phyloP scores from a whole-genome alignment of 352 stramenopile species.

The Phytophthora aleatoria region DNA sequence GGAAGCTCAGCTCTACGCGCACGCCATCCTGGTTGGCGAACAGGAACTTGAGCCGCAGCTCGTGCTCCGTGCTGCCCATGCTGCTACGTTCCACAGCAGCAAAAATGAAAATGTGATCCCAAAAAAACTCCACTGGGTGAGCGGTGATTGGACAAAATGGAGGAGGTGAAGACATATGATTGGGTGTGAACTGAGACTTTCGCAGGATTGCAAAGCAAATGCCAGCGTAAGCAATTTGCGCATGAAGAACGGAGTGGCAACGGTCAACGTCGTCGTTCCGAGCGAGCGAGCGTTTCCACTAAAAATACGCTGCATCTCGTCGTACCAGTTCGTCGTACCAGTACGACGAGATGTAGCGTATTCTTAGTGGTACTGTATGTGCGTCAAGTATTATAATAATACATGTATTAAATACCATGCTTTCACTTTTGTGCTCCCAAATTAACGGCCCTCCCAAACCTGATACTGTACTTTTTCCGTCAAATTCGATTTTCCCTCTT shows the following conservation, averaged over 20 bases:
- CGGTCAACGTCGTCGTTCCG: no score
- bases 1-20: slow-evolving; percentile 63
- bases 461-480: background rate
- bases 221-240: no score
- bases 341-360: background rate
- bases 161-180: slow-evolving; percentile 9
- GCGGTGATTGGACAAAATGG: slow-evolving; percentile 9
- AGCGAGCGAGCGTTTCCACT: background rate
- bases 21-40: slow-evolving; percentile 87
- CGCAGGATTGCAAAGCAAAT: no score
- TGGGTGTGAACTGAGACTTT: slow-evolving; percentile 2
- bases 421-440: background rate
- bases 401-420: no score
- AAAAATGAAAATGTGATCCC: slow-evolving; percentile 5
- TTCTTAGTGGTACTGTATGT: background rate
- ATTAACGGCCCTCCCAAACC: background rate
- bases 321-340: no score
- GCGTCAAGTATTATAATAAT: no score
- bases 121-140: slow-evolving; percentile 3
- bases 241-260: no score
- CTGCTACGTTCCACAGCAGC: slow-evolving; percentile 2
- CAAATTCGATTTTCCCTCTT: background rate
- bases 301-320: background rate
- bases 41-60: slow-evolving; percentile 82
- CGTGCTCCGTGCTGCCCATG: slow-evolving; percentile 35